Evolutionary conservation across 768 basidiomycete genomes (phyloP).

Genomic region (Auricularia sp.): DNA sequence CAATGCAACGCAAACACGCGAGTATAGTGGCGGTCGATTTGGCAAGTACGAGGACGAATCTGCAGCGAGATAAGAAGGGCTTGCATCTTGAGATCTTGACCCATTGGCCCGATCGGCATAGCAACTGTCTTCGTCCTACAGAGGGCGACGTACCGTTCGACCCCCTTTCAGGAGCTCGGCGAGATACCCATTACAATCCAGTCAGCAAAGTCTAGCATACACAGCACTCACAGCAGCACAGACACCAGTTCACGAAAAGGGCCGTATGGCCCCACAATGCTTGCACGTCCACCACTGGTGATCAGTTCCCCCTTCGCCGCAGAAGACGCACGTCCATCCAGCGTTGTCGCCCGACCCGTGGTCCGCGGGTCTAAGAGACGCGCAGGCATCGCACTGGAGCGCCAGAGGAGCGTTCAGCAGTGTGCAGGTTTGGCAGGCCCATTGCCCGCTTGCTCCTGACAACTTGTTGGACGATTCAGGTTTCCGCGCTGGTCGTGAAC

Average conservation of each 20-base stretch:
- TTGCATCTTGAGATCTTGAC: too few species aligned
- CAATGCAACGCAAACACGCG: too few species aligned
- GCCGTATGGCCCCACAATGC: conserved; percentile 43
- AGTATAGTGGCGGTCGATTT: too few species aligned
- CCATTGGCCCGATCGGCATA: too few species aligned
- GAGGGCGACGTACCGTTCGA: too few species aligned
- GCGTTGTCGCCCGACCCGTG: conserved; percentile 5
- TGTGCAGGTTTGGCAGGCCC: conserved; percentile 46
- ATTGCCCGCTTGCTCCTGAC: conserved; percentile 10
- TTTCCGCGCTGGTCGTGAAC: background rate
- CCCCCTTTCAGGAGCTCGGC: too few species aligned
- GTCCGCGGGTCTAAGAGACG: conserved; percentile 25
- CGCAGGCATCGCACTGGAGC: conserved; percentile 55
- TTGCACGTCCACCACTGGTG: conserved; percentile 67
- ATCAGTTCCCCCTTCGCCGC: conserved; percentile 52
- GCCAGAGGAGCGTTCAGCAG: conserved; percentile 43
- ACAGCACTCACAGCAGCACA: background rate
- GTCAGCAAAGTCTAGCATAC: too few species aligned
- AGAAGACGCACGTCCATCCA: conserved; percentile 59
- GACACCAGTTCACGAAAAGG: background rate
- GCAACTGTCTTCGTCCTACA: too few species aligned
- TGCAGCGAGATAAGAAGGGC: too few species aligned
- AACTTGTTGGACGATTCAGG: background rate
- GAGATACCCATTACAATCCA: too few species aligned
- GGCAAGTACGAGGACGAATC: too few species aligned